A percentile compares a stretch with the other conserved stretches of the same genome.
These are phyloP conservation scores for Buxus sempervirens DNA, from an alignment of 164 flowering plant genomes.

Conservation along the genomic window DNA sequence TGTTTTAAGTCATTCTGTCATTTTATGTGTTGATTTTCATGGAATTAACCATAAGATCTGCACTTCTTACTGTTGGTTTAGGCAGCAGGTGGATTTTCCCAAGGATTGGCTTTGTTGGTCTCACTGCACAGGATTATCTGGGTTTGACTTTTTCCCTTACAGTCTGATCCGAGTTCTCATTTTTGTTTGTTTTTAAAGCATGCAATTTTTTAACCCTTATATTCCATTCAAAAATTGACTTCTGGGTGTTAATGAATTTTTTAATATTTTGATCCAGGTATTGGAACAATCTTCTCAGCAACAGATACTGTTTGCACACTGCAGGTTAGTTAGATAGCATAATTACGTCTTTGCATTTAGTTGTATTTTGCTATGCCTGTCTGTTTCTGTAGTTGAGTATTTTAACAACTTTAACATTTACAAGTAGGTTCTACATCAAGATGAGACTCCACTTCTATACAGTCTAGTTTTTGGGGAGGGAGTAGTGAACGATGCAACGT, in stretches of 20 bases:
- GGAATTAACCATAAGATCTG: conserved; percentile 4
- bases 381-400: not conserved
- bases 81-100: conserved; percentile 86
- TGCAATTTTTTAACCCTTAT: not conserved
- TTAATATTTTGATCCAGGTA: conserved; percentile 41
- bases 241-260: conserved; percentile 1
- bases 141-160: conserved; percentile 35
- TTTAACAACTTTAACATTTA: not conserved
- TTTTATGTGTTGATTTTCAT: not conserved
- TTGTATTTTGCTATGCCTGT: not conserved
- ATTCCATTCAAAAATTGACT: not conserved
- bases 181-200: not conserved
- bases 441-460: conserved; percentile 87
- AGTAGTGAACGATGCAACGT: conserved; percentile 95
- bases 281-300: conserved; percentile 91
- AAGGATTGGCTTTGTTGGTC: conserved; percentile 51
- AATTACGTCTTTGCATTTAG: not conserved
- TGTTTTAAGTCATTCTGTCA: not conserved
- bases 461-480: conserved; percentile 99
- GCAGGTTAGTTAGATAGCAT: conserved; percentile 48
- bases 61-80: conserved; percentile 24
- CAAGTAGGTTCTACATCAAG: conserved; percentile 81
- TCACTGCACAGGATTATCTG: conserved; percentile 59
- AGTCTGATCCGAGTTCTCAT: not conserved
- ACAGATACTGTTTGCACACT: conserved; percentile 94